Evolutionary conservation across 228 moss, liverwort and hornwort species (phyloP), one percentile per base, ranked within the genome.

Genomic region (Sphagnum magellanicum): DNA sequence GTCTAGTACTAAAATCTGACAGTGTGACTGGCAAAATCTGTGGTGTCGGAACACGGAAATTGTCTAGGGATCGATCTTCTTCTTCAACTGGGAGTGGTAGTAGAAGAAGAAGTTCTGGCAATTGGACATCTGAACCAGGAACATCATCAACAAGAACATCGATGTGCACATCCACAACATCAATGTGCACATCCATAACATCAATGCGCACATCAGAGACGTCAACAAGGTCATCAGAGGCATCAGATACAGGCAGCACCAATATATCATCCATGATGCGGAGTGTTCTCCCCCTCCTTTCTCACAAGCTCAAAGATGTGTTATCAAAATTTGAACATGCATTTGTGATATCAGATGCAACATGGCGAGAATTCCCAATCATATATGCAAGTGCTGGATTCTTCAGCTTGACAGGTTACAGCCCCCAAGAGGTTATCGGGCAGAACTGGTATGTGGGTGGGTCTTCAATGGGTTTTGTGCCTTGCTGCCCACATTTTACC

Each of bases 301-400:
- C 93, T 0, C 80, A 83, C 4, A 85, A 93, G 50, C 70, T 93
- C 50, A 90, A 80, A 72, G 80, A 82, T 68, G 83, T 80, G 16
- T 77, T 83, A 13, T 70, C 83, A 50, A 77, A 77, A 6, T 84
- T 84, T 68, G 84, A 84, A 67, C 88, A 82, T 53, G 84, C 84
- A 4, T 88, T 88, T 63, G 84, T 88, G 51, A 82, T 88, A 8
- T 88, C 88, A n/a, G 88, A 84, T 61, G 84, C 84, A 49, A 78
- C 71, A 52, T 72, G 74, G 52, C 73, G 79, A 49, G 84, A 88
- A 48, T 81, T 76, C 62, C 88, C 88, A 10, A 88, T 88, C 49
- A 77, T 88, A 13, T 88, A 88, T 70, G 88, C 88, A 49, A 88
- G 88, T 70, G 88, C 88, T 1, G 88, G 88, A 0, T 88, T 88